Evolutionary conservation across 164 flowering plant species (phyloP).

Genomic region (Houttuynia cordata): DNA sequence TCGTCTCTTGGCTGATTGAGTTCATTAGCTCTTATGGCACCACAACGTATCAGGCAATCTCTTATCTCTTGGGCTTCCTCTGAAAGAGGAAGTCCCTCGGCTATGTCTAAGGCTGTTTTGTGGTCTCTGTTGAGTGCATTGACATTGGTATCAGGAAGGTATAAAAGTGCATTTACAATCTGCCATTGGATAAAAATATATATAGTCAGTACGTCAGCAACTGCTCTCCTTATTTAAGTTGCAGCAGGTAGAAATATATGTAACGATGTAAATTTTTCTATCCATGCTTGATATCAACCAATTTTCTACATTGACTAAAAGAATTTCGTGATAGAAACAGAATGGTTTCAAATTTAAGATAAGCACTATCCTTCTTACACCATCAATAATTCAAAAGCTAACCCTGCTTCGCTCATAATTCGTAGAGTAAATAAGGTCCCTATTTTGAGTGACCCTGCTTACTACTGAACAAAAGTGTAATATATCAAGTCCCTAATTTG

Average conservation of each 20-base stretch:
- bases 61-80: conserved; percentile 53
- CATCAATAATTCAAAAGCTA: no score
- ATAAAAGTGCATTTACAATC: conserved; percentile 49
- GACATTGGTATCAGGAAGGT: conserved; percentile 49
- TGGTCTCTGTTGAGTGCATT: conserved; percentile 65
- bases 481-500: no score
- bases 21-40: conserved; percentile 58
- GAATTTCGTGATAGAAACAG: no score
- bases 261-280: no score
- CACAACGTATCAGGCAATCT: conserved; percentile 32
- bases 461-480: no score
- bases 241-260: neutral
- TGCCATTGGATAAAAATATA: conserved; percentile 16
- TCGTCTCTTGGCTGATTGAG: conserved; percentile 74
- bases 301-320: no score
- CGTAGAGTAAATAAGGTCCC: no score
- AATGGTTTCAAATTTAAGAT: no score
- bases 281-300: no score
- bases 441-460: no score
- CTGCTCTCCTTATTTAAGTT: neutral
- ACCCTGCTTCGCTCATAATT: no score
- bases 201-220: neutral
- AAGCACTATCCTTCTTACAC: no score
- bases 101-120: conserved; percentile 67
- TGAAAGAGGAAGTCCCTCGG: conserved; percentile 50